Evolutionary conservation across 345 rosid species (phyloP), one percentile per base, ranked within the genome.

Genomic region (Linum usitatissimum): DNA sequence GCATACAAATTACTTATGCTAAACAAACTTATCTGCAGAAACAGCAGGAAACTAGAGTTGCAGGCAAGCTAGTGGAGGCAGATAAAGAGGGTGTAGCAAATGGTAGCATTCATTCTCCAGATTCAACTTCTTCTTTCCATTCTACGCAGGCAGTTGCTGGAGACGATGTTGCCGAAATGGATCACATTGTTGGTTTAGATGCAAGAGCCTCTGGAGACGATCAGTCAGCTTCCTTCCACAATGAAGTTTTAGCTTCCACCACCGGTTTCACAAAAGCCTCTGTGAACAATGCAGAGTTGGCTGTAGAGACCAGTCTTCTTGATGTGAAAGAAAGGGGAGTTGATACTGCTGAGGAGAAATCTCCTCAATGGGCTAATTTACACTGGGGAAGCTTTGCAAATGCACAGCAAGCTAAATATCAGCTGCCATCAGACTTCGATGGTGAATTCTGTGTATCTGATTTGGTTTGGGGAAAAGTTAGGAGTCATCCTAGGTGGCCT

Each of bases 401-500:
- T 34, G 66, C 38, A 31, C 68, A 72, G 59, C 80, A 68, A 73
- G 78, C 74, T 60, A 66, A 60, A 45, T 84, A 80, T 78, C 73
- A 62, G 69, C 74, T 78, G 54, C 81, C 70, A 1, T 66, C 38
- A 5, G 83, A 76, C 42, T 69, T 78, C 64, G 82, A 79, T 66
- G 81, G 76, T 36, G 81, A 69, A 30, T 74, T 81, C 57, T 57
- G 62, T 23, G 80, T 86, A 59, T 77, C 83, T 36, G 89, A 84
- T 70, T 73, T 83, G 74, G 89, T 86, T 13, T 86, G 93, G 93
- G 87, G 89, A 30, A 86, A 86, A 71, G 87, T 83, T 51, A 80
- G 85, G 71, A 83, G 89, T 77, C 89, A 86, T 72, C 93, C 87
- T 2, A 83, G 89, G 93, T 86, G 93, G 93, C 93, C 93, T 63